Percentiles rank a stretch among this genome's conserved stretches.
Conservation (phyloP, 306 rosid genomes). For the Rubus parviflorus region DNA sequence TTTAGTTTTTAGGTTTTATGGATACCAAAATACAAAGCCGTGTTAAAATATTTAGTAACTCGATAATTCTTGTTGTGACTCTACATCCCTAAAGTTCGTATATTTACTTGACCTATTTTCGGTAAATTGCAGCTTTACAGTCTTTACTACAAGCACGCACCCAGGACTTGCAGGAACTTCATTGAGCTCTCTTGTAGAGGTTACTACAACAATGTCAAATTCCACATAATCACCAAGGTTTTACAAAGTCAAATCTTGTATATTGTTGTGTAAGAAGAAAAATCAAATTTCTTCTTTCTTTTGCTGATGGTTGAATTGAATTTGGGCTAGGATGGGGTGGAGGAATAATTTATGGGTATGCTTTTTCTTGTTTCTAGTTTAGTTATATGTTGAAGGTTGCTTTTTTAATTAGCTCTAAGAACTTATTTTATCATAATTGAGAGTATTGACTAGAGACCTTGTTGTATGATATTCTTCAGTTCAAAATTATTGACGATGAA, state of each 20-base stretch:
- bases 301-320: slow-evolving; percentile 4
- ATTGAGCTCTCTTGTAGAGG: slow-evolving; percentile 91
- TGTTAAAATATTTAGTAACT: background rate
- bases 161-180: slow-evolving; percentile 95
- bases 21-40: too few species aligned
- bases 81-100: background rate
- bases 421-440: background rate
- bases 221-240: slow-evolving; percentile 97
- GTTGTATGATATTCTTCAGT: slow-evolving; percentile 36
- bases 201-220: slow-evolving; percentile 85
- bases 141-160: slow-evolving; percentile 79
- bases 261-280: background rate
- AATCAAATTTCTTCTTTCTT: background rate
- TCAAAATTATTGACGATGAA: slow-evolving; percentile 84
- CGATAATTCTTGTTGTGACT: background rate
- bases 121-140: slow-evolving; percentile 40
- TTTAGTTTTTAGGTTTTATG: too few species aligned
- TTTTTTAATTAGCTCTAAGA: background rate
- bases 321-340: slow-evolving; percentile 88
- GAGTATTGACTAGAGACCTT: background rate
- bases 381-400: background rate
- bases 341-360: slow-evolving; percentile 91
- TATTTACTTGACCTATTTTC: background rate
- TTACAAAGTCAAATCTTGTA: background rate
- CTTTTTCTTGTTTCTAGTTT: background rate